Evolutionary conservation across 768 basidiomycete genomes (phyloP), one percentile per base, ranked within the genome.

Genomic region (Hygrocybe punicea): DNA sequence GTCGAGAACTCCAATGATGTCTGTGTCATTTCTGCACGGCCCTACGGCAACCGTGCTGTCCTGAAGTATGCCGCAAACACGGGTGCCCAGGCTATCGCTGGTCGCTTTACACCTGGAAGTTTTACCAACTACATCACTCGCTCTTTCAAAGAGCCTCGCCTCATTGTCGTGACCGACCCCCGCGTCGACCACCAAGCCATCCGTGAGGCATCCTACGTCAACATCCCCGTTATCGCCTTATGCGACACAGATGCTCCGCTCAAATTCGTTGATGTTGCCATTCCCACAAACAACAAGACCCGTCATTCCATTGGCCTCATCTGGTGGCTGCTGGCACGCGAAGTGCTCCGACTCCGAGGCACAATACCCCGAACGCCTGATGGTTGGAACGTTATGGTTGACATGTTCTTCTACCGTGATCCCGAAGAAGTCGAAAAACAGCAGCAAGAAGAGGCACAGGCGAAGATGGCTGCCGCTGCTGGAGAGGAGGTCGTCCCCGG

Each of bases 81-180:
- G 60, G 97, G 97, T 63, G 97, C 96, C 47, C 92, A 96, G 74
- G 93, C 97, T 60, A 98, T 99, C 71, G 97, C 97, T 58, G 97
- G 97, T 68, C 93, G 97, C 68, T 98, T 99, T 82, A 98, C 96
- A 62, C 96, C 96, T 67, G 96, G 96, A 81, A 89, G 86, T 64
- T 97, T 98, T 81, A 98, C 97, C 72, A 99, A 99, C 82, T 98
- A 98, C 83, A 96, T 96, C 82, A 97, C 93, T 66, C 93, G 92
- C 69, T 97, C 94, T 59, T 99, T 98, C 91, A 98, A 98, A 82
- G 97, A 99, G 79, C 97, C 97, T 66, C 93, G 97, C 67, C 84
- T 99, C 60, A 95, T 99, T 75, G 73, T 99, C 69, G 96, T 99
- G 60, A 98, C 96, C 73, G 97, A 99, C 80, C 97, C 97, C 65